Evolutionary conservation across 352 stramenopile genomes (phyloP), one percentile per base, ranked within the genome.

Genomic region (Phytopythium oedochilum): DNA sequence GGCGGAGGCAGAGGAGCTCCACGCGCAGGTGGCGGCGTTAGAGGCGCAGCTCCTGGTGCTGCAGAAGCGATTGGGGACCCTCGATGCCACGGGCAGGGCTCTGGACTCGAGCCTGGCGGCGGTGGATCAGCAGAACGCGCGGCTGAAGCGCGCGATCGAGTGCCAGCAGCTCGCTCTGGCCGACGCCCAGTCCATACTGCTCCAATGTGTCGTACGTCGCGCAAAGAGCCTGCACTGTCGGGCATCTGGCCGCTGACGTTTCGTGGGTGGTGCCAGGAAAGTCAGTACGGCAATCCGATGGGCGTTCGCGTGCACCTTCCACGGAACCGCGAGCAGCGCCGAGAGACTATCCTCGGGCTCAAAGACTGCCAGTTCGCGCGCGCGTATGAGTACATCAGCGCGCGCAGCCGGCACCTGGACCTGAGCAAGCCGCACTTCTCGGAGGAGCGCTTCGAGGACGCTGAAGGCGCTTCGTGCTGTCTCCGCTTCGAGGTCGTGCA

Each of bases 81-180:
- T 52, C 0, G 52, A 64, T 34, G 63, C 66, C 34, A 51, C 49
- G 31, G 53, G n/a, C 17, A 38, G 31, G 17, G 47, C 55, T 8
- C 8, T 65, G 23, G 50, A 67, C 20, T 35, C 59, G 0, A 46
- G 54, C 9, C 25, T 60, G 38, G 57, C 66, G 20, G 26, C 57
- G 8, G 52, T 54, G 20, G 28, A 61, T 31, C 55, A 51, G 4
- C 40, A 70, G 48, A 73, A 78, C 43, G 39, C 50, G 9, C 49
- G 64, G 3, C 6, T 79, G 40, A 62, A 45, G 15, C 63, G 63
- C 3, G 59, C 66, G 22, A 65, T 68, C 38, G 61, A 68, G 29
- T 53, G 45, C 1, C 64, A 79, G 54, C 70, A 74, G 52, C 61
- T 79, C n/a, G 55, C 59, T 40, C 47, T 74, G 11, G 66, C 70